Evolutionary conservation across 1,284 basidiomycete species (phyloP), one percentile per base, ranked within the genome.

Genomic region (Coniferiporia weirii): DNA sequence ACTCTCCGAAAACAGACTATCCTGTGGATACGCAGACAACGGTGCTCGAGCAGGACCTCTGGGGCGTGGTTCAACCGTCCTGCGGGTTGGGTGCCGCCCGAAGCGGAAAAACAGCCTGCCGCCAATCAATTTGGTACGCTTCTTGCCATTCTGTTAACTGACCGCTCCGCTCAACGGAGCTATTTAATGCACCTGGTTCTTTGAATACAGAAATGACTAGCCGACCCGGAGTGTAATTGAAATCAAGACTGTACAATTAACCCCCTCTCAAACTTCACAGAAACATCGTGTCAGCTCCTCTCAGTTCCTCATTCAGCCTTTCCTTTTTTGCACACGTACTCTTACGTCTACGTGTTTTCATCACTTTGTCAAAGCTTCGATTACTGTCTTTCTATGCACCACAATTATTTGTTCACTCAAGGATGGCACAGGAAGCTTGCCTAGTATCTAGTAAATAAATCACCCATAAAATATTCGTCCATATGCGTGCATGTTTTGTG

Each of bases 11-110:
- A 27, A 27, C 27, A 27, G 27, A 27, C 27, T 5, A 27, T 27
- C 27, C 27, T 27, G 27, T 61, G 59, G 59, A 57, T 61, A 38
- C 59, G 55, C 20, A 56, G 35, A 32, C 54, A 61, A 20, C 59
- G 59, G 13, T 54, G 59, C 10, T 53, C 54, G 15, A 61, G 36
- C 34, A 56, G 48, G 27, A 10, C 59, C n/a, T 51, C 19, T 53
- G 59, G 54, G 13, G 47, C 54, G 27, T 61, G 59, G 59, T 36
- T 61, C 50, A 61, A 56, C n/a, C 54, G 59, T 3, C 55, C 59
- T 5, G 59, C 54, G 10, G 59, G 59, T 4, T 61, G 59, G 59
- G 55, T 57, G 32, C 54, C 46, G 20, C 50, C 53, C 35, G 59
- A 61, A 15, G 12, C 38, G 15, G 38, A 40, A 36, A 61, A 61